Percentiles rank a stretch among this genome's conserved stretches.
These are phyloP conservation scores for Cercospora nicotianae DNA, from an alignment of 2,329 filamentous ascomycete genomes.

Conservation along the genomic window DNA sequence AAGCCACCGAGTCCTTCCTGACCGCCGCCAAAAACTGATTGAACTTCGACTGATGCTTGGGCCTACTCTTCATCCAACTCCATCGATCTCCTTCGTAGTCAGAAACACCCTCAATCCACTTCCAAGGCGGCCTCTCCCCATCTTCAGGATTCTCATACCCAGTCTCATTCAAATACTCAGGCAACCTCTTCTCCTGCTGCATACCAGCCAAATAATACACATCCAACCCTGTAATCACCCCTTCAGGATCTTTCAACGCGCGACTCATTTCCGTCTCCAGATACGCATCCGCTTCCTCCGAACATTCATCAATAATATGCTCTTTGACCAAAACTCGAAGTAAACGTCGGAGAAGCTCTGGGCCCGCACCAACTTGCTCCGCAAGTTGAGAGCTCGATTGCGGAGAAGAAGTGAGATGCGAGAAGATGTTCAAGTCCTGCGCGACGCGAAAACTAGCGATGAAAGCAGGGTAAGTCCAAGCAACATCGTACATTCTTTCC, in stretches of 20 bases:
- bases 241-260: conserved; percentile 17
- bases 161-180: conserved; percentile 17
- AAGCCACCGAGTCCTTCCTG: conserved; percentile 10
- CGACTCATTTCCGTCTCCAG: conserved; percentile 12
- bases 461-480: conserved; percentile 16
- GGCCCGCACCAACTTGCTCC: conserved; percentile 13
- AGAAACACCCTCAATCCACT: conserved; percentile 10
- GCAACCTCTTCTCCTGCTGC: conserved; percentile 12
- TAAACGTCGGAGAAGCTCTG: conserved; percentile 17
- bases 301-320: conserved; percentile 11
- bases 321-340: conserved; percentile 19
- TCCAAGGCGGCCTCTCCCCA: conserved; percentile 17
- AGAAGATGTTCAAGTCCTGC: conserved; percentile 18
- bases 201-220: conserved; percentile 17
- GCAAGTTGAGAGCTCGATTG: conserved; percentile 11
- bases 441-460: conserved; percentile 13
- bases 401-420: background rate
- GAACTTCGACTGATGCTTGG: conserved; percentile 14
- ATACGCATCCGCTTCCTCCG: conserved; percentile 14
- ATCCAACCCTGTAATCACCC: conserved; percentile 19
- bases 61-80: conserved; percentile 8
- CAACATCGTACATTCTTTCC: conserved; percentile 21
- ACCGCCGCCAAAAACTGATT: conserved; percentile 19
- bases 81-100: conserved; percentile 17
- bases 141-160: conserved; percentile 21